A percentile compares a stretch with the other conserved stretches of the same genome.
Evolutionary conservation across 129 eudicot genomes (phyloP).

Genomic region (Centaurea solstitialis): DNA sequence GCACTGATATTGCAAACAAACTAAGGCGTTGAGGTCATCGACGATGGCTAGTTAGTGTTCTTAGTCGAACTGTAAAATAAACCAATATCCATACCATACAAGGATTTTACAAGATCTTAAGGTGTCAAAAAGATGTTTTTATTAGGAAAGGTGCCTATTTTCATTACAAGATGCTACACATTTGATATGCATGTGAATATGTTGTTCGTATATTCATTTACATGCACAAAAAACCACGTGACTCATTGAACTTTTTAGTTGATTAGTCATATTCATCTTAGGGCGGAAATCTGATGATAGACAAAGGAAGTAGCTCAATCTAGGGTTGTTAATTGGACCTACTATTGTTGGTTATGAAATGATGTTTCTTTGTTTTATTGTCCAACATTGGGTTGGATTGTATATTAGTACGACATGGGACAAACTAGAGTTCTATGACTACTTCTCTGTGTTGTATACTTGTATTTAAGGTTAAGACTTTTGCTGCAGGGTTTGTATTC

Average conservation of each 20-base stretch:
- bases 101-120: neutral
- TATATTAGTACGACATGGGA: neutral
- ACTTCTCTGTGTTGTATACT: neutral
- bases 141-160: neutral
- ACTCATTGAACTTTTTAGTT: neutral
- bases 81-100: neutral
- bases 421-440: neutral
- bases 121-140: neutral
- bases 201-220: neutral
- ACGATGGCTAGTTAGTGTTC: neutral
- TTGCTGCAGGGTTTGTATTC: neutral
- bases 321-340: neutral
- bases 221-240: neutral
- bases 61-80: neutral
- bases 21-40: too few relatives aligned
- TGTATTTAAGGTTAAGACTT: neutral
- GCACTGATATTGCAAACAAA: too few relatives aligned
- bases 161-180: neutral
- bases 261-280: neutral
- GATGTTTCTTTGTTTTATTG: neutral
- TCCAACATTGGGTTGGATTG: neutral
- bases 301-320: neutral
- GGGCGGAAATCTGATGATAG: neutral
- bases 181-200: neutral
- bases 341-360: neutral